These are phyloP conservation scores for Bolboschoenus planiculmis DNA, from an alignment of 176 grass and related monocot species.

Conservation along the genomic window DNA sequence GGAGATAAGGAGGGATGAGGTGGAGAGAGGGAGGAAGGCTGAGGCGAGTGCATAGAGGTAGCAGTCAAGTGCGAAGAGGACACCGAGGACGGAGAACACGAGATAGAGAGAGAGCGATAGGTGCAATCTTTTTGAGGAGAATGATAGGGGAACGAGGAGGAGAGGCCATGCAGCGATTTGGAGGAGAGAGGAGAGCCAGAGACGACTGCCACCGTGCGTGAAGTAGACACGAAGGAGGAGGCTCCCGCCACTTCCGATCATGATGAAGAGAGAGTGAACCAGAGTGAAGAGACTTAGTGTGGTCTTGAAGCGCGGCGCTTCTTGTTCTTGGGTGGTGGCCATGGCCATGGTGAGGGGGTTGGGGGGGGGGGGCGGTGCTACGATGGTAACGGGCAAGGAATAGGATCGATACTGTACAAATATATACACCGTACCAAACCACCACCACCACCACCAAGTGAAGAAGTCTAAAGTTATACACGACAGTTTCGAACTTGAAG, in stretches of 20 bases:
- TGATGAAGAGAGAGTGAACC: constrained; percentile 40
- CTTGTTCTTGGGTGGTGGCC: not conserved
- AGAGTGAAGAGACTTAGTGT: constrained; percentile 30
- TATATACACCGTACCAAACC: too few relatives aligned
- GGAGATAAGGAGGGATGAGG: constrained; percentile 64
- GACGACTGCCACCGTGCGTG: constrained; percentile 37
- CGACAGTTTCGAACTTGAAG: too few relatives aligned
- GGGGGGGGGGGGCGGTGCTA: too few relatives aligned
- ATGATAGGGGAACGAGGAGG: constrained; percentile 36
- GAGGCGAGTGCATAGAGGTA: constrained; percentile 45
- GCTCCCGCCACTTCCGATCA: constrained; percentile 38
- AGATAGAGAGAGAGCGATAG: constrained; percentile 15
- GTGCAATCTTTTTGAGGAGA: constrained; percentile 6
- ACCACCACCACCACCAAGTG: too few relatives aligned
- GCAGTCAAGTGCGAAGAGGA: constrained; percentile 34
- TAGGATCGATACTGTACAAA: too few relatives aligned
- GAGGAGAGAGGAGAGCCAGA: constrained; percentile 50
- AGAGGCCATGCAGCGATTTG: constrained; percentile 61
- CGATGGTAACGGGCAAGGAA: too few relatives aligned
- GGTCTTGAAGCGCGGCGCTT: not conserved
- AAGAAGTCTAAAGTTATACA: too few relatives aligned
- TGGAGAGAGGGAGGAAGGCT: constrained; percentile 55
- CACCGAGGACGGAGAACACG: constrained; percentile 29
- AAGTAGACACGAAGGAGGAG: constrained; percentile 78
- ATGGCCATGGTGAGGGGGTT: not conserved